Evolutionary conservation across 768 basidiomycete genomes (phyloP), one percentile per base, ranked within the genome.

Genomic region (Leucocoprinus sp.): DNA sequence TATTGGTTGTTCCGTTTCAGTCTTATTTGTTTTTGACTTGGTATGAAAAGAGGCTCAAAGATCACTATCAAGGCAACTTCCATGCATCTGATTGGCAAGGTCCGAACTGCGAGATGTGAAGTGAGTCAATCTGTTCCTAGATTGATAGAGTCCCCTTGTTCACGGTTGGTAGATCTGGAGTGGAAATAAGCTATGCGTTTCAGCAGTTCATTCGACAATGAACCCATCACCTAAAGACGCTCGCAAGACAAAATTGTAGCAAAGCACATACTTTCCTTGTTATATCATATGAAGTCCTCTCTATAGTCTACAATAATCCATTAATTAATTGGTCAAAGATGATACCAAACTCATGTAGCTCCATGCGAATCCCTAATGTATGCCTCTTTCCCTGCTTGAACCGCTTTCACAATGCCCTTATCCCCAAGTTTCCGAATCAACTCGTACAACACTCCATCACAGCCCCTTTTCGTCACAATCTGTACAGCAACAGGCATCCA

Each of bases 21-120:
- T 15, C n/a, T 24, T 22, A 39, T 33, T n/a, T 17, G 22, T 23
- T 42, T 28, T 34, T 12, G 31, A 28, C 17, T 26, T 4, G 18
- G 31, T 21, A 19, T 34, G 39, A 14, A 26, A 45, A 76, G 73
- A 37, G 74, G 71, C 3, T 56, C 63, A 15, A 68, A 60, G 49
- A 54, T 76, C 9, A 64, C 59, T 29, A 63, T 74, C 12, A 60
- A 69, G 2, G 65, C 68, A 2, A 71, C 61, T 6, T 66, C 71
- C 2, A 59, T 72, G 44, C 67, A 61, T 28, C 58, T 67, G n/a
- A 58, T 64, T 19, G 70, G 71, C 1, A 62, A 64, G 5, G 57
- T 72, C 31, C 65, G 68, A 37, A 66, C 66, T 22, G 61, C 68
- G 9, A 58, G 70, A 47, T 70, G 67, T 43, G 72, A 76, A 60